These are phyloP conservation scores for Rheum nobile DNA, from an alignment of 148 eudicot genomes.

Conservation along the genomic window DNA sequence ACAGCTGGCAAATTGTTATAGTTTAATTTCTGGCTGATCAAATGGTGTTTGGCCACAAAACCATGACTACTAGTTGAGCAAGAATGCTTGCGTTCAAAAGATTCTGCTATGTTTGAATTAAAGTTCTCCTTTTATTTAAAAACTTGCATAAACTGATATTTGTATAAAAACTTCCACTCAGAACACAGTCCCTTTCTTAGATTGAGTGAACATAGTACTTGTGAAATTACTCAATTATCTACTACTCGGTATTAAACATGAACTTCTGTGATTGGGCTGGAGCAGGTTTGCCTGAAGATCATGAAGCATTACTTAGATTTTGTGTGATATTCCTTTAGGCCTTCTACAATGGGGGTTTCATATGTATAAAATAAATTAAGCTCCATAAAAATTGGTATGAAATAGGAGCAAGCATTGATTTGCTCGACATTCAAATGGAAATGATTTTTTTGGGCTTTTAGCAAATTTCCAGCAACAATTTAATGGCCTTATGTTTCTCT, in stretches of 20 bases:
- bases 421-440: too few species aligned
- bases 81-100: neutral
- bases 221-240: neutral
- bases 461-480: too few species aligned
- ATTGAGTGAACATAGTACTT: neutral
- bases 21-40: neutral
- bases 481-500: neutral
- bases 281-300: neutral
- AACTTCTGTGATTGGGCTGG: neutral
- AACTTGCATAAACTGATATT: neutral
- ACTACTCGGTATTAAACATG: neutral
- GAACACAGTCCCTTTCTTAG: neutral
- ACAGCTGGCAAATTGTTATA: neutral
- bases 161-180: neutral
- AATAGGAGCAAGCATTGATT: too few species aligned
- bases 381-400: too few species aligned
- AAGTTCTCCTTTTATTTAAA: neutral
- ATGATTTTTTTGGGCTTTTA: too few species aligned
- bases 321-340: neutral
- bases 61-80: neutral
- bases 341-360: too few species aligned
- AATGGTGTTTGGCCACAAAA: neutral
- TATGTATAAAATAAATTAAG: too few species aligned
- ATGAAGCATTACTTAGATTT: neutral
- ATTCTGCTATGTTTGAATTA: neutral